Evolutionary conservation across 179 eudicot species (phyloP).

Genomic region (Spergularia azorica): DNA sequence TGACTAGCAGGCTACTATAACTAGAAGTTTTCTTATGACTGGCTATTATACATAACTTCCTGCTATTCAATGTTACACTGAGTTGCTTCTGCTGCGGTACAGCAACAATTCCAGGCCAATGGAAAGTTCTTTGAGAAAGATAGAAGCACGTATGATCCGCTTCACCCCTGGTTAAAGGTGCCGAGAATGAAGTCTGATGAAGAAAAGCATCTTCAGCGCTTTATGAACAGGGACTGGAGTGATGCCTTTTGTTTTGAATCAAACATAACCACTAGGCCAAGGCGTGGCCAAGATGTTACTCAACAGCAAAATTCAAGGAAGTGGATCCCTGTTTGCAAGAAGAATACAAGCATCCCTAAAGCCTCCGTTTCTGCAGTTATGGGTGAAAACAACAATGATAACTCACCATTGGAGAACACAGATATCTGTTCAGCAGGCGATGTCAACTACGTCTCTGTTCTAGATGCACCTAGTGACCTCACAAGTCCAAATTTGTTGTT

Average conservation of each 20-base stretch:
- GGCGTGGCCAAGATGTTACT: slow-evolving; percentile 17
- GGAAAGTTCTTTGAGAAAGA: slow-evolving; percentile 12
- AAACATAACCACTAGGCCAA: neutral
- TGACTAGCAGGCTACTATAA: neutral
- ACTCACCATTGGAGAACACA: slow-evolving; percentile 1
- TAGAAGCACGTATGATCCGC: slow-evolving; percentile 15
- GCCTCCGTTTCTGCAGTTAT: neutral
- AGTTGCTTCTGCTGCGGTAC: neutral
- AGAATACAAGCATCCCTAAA: slow-evolving; percentile 16
- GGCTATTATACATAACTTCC: neutral
- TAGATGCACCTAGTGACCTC: neutral
- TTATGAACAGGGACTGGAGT: slow-evolving; percentile 4
- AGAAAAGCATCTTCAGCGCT: slow-evolving; percentile 14
- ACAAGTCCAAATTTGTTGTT: neutral
- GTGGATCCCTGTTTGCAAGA: slow-evolving; percentile 32
- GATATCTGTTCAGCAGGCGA: slow-evolving; percentile 8
- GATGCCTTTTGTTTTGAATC: slow-evolving; percentile 15
- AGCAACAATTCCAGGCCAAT: neutral
- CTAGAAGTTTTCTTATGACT: neutral
- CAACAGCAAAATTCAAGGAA: slow-evolving; percentile 22
- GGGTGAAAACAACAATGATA: neutral
- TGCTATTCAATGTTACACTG: neutral
- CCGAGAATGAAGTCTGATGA: slow-evolving; percentile 21
- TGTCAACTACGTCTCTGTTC: slow-evolving; percentile 6
- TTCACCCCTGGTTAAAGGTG: slow-evolving; percentile 24